These are phyloP conservation scores for Clarireedia homoeocarpa DNA, from an alignment of 2,329 filamentous ascomycete genomes.

Conservation along the genomic window DNA sequence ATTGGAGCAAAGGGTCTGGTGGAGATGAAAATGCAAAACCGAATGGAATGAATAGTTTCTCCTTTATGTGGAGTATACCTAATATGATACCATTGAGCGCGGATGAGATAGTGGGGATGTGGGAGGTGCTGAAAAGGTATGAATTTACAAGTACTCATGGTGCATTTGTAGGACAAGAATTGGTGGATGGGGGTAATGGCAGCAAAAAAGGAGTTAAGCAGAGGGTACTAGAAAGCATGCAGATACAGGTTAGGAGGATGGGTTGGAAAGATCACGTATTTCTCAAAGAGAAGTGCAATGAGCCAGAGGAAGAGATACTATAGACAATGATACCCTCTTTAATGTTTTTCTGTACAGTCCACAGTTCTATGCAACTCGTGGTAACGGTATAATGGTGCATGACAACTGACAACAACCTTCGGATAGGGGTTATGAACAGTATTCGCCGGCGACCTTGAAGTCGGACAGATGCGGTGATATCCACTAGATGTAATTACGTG, in stretches of 20 bases:
- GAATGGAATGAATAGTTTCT: slow-evolving; percentile 44
- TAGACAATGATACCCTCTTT: background rate
- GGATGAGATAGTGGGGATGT: slow-evolving; percentile 58
- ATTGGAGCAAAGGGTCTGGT: slow-evolving; percentile 38
- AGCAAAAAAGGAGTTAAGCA: slow-evolving; percentile 41
- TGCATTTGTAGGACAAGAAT: slow-evolving; percentile 56
- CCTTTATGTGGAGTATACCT: slow-evolving; percentile 72
- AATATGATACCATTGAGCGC: slow-evolving; percentile 67
- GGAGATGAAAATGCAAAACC: slow-evolving; percentile 35
- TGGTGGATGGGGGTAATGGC: slow-evolving; percentile 38
- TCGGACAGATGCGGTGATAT: too few species aligned
- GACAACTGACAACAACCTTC: too few species aligned
- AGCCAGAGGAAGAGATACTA: background rate
- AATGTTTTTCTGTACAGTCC: too few species aligned
- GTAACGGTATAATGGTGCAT: too few species aligned
- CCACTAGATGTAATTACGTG: too few species aligned
- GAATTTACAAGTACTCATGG: slow-evolving; percentile 62
- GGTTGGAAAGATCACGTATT: slow-evolving; percentile 23
- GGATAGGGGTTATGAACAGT: too few species aligned
- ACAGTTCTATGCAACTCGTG: too few species aligned
- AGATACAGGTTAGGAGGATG: slow-evolving; percentile 52
- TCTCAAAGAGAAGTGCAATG: slow-evolving; percentile 18
- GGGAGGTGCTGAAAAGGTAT: slow-evolving; percentile 54
- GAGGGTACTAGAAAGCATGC: slow-evolving; percentile 66
- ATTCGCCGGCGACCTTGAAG: too few species aligned